Conservation (phyloP, 2,329 filamentous ascomycete species). For the Trichophyton benhamiae region DNA sequence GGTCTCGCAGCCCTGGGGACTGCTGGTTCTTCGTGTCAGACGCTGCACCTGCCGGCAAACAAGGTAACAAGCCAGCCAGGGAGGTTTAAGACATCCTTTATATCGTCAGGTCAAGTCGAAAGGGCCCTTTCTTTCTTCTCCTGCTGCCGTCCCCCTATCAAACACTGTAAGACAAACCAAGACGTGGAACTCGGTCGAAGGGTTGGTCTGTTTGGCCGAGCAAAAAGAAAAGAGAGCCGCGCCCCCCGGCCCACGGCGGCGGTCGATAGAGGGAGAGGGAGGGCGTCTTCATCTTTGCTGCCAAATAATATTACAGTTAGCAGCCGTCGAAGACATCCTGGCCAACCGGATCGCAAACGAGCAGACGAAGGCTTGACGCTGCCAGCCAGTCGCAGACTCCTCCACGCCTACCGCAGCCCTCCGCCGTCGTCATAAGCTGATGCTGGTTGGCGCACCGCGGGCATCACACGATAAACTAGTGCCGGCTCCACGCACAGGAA, state of each 20-base stretch:
- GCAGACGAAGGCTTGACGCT: neutral
- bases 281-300: neutral
- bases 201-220: neutral
- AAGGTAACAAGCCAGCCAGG: too few species aligned
- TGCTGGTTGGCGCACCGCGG: neutral
- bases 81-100: too few species aligned
- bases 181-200: neutral
- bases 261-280: too few species aligned
- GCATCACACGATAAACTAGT: neutral
- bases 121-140: too few species aligned
- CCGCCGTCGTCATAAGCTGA: neutral
- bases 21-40: too few species aligned
- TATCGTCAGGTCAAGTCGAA: too few species aligned
- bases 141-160: neutral
- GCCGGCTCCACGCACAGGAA: neutral
- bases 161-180: neutral
- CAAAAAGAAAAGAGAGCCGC: neutral
- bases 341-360: neutral
- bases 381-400: neutral
- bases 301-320: too few species aligned
- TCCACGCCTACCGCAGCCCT: neutral
- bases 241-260: neutral
- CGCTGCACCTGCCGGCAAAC: too few species aligned
- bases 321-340: neutral
- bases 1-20: too few species aligned